These are phyloP conservation scores for Apiospora kogelbergensis DNA, from an alignment of 2,329 filamentous ascomycete species.

Conservation along the genomic window DNA sequence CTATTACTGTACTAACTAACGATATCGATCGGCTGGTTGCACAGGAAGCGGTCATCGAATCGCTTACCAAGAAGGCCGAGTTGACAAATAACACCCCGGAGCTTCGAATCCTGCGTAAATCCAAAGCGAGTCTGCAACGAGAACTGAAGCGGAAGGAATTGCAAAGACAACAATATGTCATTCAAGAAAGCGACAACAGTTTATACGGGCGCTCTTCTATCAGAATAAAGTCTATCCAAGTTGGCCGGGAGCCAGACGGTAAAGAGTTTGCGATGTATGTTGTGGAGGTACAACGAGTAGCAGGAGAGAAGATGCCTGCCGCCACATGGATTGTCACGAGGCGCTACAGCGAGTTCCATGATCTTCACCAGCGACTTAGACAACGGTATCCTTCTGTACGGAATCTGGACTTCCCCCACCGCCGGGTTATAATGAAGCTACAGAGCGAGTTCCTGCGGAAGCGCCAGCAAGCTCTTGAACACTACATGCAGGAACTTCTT, in stretches of 20 bases:
- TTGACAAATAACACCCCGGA: conserved; percentile 96
- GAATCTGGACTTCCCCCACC: conserved; percentile 85
- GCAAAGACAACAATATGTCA: conserved; percentile 93
- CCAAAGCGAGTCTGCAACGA: conserved; percentile 86
- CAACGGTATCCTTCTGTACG: conserved; percentile 84
- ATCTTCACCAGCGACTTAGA: conserved; percentile 86
- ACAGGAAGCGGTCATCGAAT: conserved; percentile 89
- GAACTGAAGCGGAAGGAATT: conserved; percentile 94
- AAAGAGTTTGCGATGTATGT: conserved; percentile 93
- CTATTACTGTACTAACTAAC: conserved; percentile 81
- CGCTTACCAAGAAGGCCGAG: conserved; percentile 89
- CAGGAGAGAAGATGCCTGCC: conserved; percentile 95
- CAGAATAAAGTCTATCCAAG: conserved; percentile 88
- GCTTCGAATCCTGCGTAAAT: conserved; percentile 87
- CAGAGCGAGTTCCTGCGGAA: conserved; percentile 96
- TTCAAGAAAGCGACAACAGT: conserved; percentile 97
- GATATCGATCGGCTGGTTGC: conserved; percentile 87
- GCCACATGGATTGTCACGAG: conserved; percentile 91
- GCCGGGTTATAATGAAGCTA: conserved; percentile 92
- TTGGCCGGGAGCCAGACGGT: conserved; percentile 87
- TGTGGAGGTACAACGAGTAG: conserved; percentile 85
- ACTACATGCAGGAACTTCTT: conserved; percentile 79
- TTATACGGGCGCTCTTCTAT: conserved; percentile 89
- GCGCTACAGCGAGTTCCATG: conserved; percentile 95
- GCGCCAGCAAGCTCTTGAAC: conserved; percentile 77